Base-by-base conservation (phyloP, 1,284 basidiomycete genomes). In the Somion occarium region DNA sequence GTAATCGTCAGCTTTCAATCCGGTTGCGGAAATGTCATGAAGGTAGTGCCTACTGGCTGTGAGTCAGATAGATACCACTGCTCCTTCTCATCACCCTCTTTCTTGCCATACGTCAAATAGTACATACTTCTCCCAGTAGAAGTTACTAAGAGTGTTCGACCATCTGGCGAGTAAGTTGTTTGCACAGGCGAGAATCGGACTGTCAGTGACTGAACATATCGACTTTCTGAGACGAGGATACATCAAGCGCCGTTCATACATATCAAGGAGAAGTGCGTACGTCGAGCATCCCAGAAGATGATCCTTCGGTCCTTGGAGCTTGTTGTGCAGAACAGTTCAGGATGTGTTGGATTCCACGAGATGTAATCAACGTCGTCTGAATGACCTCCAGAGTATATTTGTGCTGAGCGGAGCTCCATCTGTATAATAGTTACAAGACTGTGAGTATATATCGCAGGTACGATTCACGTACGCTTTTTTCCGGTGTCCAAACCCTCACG, bases 211-310 rank as follows among this genome's bases (percentile, higher is more conserved):
- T 89, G 87, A 1, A 73, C 73, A 52, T 78, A 71, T 51, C 84
- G 78, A 61, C 79, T 85, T 75, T 88, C 87, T 89, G 41, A 51
- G 24, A 5, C 45, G 20, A 55, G 41, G 41, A 44, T 27, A 50
- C 30, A 46, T 37, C n/a, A 48, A n/a, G n/a, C n/a, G n/a, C n/a
- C n/a, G n/a, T n/a, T 20, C 15, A 43, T 15, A 22, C 25, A 15
- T 45, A 12, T 12, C 34, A 25, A n/a, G 37, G 22, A 3, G 27
- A 45, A 43, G 43, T 4, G 71, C 83, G 59, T 68, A 89, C 88
- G 85, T 65, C 88, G 73, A n/a, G 85, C 84, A 65, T 91, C 88
- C 86, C 87, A 90, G 59, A 89, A 90, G 2, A 86, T 83, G 24
- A 90, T 76, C 26, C 79, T 73, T 55, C 80, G 73, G 57, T 91